Conservation (phyloP, 2,329 filamentous ascomycete species). For the Boeremia lycopersici region DNA sequence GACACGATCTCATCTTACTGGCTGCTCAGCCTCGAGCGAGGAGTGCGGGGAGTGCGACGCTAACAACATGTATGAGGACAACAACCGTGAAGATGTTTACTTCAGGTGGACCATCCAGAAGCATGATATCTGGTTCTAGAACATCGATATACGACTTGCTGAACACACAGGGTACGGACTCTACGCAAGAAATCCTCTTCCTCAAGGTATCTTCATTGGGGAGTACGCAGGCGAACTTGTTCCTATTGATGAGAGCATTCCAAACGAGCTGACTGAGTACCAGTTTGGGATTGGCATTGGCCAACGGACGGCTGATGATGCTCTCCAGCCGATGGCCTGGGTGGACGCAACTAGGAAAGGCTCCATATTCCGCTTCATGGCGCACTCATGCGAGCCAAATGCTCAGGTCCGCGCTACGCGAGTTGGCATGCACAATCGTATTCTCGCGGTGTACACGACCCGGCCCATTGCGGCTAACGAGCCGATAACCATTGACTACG, state of each 20-base stretch:
- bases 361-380: constrained; percentile 1
- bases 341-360: not conserved
- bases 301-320: not conserved
- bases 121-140: not conserved
- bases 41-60: too few species aligned
- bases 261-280: not conserved
- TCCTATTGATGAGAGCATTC: not conserved
- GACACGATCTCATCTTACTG: too few species aligned
- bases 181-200: not conserved
- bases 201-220: not conserved
- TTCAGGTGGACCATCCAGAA: not conserved
- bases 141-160: not conserved
- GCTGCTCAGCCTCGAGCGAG: too few species aligned
- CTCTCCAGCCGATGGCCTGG: not conserved
- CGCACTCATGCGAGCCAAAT: constrained; percentile 5
- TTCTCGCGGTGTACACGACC: not conserved
- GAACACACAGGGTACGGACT: constrained; percentile 1
- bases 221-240: not conserved
- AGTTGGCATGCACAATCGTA: not conserved
- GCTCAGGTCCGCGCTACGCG: not conserved
- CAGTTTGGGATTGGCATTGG: not conserved
- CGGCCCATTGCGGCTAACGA: not conserved
- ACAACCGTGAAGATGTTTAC: too few species aligned
- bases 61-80: too few species aligned
- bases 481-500: not conserved